phyloP scores from a whole-genome alignment of 2,329 filamentous ascomycete species.

The Botrytis paeoniae region DNA sequence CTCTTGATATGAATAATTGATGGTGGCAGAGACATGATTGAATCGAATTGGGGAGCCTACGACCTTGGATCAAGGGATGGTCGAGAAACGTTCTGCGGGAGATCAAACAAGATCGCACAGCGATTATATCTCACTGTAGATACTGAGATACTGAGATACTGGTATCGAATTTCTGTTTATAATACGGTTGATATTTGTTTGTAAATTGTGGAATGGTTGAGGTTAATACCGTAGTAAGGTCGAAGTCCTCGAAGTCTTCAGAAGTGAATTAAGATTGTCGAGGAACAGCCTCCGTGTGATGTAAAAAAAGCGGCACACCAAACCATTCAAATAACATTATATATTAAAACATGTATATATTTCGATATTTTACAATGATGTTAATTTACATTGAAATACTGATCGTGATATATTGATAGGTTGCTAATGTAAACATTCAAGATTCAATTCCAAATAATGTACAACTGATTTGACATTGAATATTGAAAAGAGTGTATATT shows the following conservation, averaged over 20 bases:
- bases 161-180: neutral
- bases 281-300: neutral
- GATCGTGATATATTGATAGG: neutral
- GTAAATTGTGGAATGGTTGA: neutral
- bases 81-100: neutral
- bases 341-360: neutral
- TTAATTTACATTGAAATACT: neutral
- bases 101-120: neutral
- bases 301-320: neutral
- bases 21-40: conserved; percentile 36
- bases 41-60: neutral
- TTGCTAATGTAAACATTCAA: neutral
- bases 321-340: neutral
- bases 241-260: neutral
- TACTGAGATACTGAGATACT: too few relatives aligned
- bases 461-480: neutral
- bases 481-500: neutral
- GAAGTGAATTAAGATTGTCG: neutral
- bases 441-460: neutral
- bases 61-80: neutral
- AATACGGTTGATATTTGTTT: neutral
- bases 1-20: conserved; percentile 37
- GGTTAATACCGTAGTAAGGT: neutral
- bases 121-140: neutral
- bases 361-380: neutral